Base-by-base conservation (phyloP, 73 alveolate genomes). In the Stentor coeruleus region DNA sequence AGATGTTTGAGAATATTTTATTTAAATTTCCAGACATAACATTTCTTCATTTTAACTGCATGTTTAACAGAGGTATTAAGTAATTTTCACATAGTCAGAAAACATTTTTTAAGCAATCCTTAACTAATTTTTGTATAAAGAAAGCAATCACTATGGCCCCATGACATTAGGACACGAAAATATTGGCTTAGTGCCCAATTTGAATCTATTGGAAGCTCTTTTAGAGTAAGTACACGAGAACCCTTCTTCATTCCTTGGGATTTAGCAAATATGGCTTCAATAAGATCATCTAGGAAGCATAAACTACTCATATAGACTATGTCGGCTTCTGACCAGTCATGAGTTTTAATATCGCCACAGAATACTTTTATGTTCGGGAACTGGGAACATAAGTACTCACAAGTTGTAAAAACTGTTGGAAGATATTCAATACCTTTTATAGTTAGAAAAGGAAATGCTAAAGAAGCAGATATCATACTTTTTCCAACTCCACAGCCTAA, bases 401-500 rank as follows among this genome's bases (percentile, higher is more conserved):
- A 82, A 28, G 59, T 6, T 35, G 59, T 81, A 40, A 3, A 81
- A 3, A 86, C 59, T 3, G 84, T 85, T 4, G 74, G 81, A 1
- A 87, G 40, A 3, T 30, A 39, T 74, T 87, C 93, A 26, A 87
- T 82, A 26, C 93, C 93, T 20, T 37, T 74, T 40, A 79, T 38
- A 33, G 49, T 57, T 40, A 73, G 36, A 3, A 84, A 39, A 33
- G 90, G 90, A 38, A 57, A 87, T 28, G 41, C 76, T 0, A 87
- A 74, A 36, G 85, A 38, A 0, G 84, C 59, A 35, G 85, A 40
- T 38, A 84, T 40, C 58, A 87, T 28, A n/a, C 87, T 82, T 76
- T 86, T 84, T 3, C 90, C 93, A 28, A 84, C 89, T 6, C 93
- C 93, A 55, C 87, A 87, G 15, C 93, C 93, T 31, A 87, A 80